phyloP scores from a whole-genome alignment of 2,329 filamentous ascomycete species.

The Monosporascus sp. region DNA sequence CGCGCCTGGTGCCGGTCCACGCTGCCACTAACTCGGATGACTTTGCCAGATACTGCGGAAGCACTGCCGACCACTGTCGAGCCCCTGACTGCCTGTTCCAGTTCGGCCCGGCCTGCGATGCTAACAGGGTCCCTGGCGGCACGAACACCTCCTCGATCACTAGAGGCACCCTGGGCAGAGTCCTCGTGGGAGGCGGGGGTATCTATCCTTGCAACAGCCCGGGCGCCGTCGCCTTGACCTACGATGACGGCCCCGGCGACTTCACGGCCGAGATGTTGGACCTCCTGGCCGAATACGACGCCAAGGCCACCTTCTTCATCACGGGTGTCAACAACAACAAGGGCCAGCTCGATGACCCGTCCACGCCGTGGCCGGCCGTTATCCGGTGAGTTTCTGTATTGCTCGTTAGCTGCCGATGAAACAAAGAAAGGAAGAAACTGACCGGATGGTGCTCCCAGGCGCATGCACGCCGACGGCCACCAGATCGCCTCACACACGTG shows the following conservation, averaged over 20 bases:
- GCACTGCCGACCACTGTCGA: conserved; percentile 50
- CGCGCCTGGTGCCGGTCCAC: too few relatives aligned
- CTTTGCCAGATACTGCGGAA: conserved; percentile 47
- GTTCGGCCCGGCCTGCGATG: conserved; percentile 58
- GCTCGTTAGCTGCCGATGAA: conserved; percentile 26
- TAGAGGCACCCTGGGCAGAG: conserved; percentile 47
- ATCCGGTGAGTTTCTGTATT: conserved; percentile 35
- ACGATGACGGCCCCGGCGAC: conserved; percentile 60
- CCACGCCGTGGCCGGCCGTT: conserved; percentile 38
- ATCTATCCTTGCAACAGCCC: conserved; percentile 53
- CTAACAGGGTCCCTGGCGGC: conserved; percentile 49
- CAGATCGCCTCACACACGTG: conserved; percentile 57
- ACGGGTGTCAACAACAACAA: conserved; percentile 54
- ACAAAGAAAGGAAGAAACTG: neutral
- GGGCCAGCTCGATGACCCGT: conserved; percentile 48
- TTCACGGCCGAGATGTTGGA: conserved; percentile 60
- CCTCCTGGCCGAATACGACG: conserved; percentile 52
- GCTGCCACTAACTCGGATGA: too few relatives aligned
- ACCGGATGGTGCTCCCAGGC: conserved; percentile 15
- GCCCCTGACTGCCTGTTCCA: conserved; percentile 58
- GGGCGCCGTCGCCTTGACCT: conserved; percentile 61
- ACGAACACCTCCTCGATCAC: conserved; percentile 48
- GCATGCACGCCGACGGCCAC: conserved; percentile 51
- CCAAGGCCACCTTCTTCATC: conserved; percentile 65
- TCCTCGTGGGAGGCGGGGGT: conserved; percentile 51